Percentiles rank a stretch among this genome's conserved stretches.
phyloP scores from a whole-genome alignment of 805 yeast species.

The Yarrowia sp. region DNA sequence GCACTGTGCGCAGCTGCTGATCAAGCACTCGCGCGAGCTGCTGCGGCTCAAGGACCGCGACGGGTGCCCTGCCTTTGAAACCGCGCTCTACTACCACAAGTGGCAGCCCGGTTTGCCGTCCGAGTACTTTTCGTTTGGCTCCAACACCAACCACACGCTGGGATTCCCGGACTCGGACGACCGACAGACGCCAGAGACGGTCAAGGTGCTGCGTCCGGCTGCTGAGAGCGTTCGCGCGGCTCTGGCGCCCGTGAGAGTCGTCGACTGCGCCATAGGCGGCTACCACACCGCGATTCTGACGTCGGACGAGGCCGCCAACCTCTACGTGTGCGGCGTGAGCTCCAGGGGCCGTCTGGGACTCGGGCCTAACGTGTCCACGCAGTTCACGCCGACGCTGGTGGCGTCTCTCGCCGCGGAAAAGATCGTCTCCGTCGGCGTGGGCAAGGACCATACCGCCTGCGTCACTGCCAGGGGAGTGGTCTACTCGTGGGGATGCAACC shows the following conservation, averaged over 20 bases:
- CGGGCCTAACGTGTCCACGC: constrained; percentile 38
- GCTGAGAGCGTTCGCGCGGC: neutral
- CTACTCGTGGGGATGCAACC: constrained; percentile 78
- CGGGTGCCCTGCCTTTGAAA: constrained; percentile 69
- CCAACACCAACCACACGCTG: constrained; percentile 58
- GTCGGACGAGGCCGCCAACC: constrained; percentile 45
- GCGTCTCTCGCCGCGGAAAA: constrained; percentile 41
- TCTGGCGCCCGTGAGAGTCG: constrained; percentile 40
- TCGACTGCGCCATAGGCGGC: constrained; percentile 54
- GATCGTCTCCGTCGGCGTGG: constrained; percentile 46
- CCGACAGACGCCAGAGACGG: constrained; percentile 47
- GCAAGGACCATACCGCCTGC: constrained; percentile 68
- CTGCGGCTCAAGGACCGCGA: constrained; percentile 64
- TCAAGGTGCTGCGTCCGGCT: constrained; percentile 35
- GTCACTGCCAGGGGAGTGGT: constrained; percentile 53
- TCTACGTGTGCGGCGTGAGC: constrained; percentile 65
- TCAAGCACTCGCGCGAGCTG: constrained; percentile 41
- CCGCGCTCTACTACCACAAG: constrained; percentile 35
- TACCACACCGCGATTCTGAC: constrained; percentile 65
- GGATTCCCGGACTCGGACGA: constrained; percentile 66
- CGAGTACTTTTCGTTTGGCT: constrained; percentile 56
- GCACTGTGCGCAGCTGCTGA: constrained; percentile 49
- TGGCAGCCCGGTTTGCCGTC: constrained; percentile 1
- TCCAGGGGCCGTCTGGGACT: constrained; percentile 72
- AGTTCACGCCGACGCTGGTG: constrained; percentile 48